Evolutionary conservation across 2,329 filamentous ascomycete species (phyloP), one percentile per base, ranked within the genome.

Genomic region (Cytospora chrysosperma): DNA sequence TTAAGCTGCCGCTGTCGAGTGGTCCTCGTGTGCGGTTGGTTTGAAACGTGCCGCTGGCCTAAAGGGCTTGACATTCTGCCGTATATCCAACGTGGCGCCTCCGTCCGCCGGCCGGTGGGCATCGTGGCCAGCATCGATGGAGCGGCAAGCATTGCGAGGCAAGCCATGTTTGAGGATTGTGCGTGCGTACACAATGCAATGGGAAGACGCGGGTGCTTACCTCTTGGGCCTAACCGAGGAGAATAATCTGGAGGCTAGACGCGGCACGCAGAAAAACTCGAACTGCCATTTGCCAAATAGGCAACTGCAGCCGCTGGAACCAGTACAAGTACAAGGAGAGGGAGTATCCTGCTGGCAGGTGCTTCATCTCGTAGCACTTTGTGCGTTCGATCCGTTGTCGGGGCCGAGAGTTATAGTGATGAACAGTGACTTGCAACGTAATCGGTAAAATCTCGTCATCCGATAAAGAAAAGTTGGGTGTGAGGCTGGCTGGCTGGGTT

Each of bases 181-280:
- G 21, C 24, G 55, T 61, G 21, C 24, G 47, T 57, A 21, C 37
- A 61, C 54, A 52, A 61, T 61, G 37, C 62, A 40, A 61, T 51
- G 57, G 52, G 51, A 56, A 30, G 32, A 57, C 53, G 59, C 58
- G 62, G 59, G 52, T 51, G 62, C 26, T 52, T 64, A 47, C 54
- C 32, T 58, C 49, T 21, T 26, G 37, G 59, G n/a, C n/a, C 32
- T 34, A 59, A 34, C 50, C 28, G 26, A 55, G 32, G 32, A 17
- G 12, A 49, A 26, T 28, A 30, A n/a, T 19, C 34, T 30, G 7
- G 50, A 19, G 8, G 34, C 21, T 28, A 37, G 47, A 34, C 34
- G 47, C 55, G 34, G 55, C 61, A 59, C 34, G 40, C 32, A 24
- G 17, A 47, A 47, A 49, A 24, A n/a, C 24, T 37, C 54, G 19